Conservation (phyloP, 2,329 filamentous ascomycete genomes). For the Cercospora nicotianae region DNA sequence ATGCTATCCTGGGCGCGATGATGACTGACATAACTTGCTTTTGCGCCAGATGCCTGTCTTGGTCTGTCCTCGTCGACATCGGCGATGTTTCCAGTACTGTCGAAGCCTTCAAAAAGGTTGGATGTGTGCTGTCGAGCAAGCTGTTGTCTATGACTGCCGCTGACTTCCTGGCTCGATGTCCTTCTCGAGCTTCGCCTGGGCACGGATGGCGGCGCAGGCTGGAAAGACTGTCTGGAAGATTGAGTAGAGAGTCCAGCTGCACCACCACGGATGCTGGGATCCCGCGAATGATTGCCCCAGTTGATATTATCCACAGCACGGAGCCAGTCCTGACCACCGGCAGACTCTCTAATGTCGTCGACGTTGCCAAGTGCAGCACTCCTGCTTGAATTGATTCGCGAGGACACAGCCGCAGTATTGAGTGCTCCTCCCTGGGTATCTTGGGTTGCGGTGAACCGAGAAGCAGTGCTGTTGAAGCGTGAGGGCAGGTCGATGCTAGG, state of each 20-base stretch:
- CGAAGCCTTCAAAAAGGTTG: constrained; percentile 32
- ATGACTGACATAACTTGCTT: constrained; percentile 25
- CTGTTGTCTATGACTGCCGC: constrained; percentile 11
- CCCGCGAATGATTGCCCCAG: constrained; percentile 29
- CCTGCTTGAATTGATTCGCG: constrained; percentile 11
- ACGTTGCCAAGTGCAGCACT: constrained; percentile 4
- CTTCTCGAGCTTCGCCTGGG: constrained; percentile 32
- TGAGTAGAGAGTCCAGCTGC: background rate
- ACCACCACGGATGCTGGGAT: constrained; percentile 11
- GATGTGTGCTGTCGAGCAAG: constrained; percentile 5
- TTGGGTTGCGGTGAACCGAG: constrained; percentile 13
- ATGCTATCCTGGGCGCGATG: constrained; percentile 36
- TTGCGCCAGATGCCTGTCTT: constrained; percentile 2
- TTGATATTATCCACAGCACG: constrained; percentile 32
- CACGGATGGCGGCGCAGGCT: constrained; percentile 24
- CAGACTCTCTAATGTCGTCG: constrained; percentile 14
- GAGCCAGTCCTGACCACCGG: constrained; percentile 32
- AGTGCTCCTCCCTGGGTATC: background rate
- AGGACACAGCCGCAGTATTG: background rate
- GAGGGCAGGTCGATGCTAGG: constrained; percentile 36
- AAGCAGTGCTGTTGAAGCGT: constrained; percentile 33
- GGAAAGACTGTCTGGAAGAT: constrained; percentile 5
- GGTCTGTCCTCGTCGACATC: constrained; percentile 9
- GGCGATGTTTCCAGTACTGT: constrained; percentile 22
- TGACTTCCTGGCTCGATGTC: constrained; percentile 26